Conservation (phyloP, 2,329 filamentous ascomycete species). For the Aspergillus sp. region DNA sequence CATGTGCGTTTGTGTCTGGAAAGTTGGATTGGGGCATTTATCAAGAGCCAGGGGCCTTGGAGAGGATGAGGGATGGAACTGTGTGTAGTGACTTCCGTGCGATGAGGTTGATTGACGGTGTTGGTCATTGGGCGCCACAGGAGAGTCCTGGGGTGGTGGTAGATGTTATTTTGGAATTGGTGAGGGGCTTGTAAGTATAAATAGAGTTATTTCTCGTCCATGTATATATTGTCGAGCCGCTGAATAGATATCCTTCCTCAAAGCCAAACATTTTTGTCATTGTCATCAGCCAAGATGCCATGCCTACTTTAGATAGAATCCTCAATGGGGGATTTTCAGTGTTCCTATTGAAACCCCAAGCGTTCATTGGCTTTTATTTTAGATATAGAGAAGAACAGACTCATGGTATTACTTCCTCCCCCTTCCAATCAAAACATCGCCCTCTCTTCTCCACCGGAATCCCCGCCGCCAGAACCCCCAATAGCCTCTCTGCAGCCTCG, state of each 20-base stretch:
- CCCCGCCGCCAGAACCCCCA: slow-evolving; percentile 47
- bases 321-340: slow-evolving; percentile 16
- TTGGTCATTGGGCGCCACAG: slow-evolving; percentile 64
- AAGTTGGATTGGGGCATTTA: slow-evolving; percentile 59
- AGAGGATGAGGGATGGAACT: slow-evolving; percentile 42
- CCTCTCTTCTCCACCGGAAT: slow-evolving; percentile 48
- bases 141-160: slow-evolving; percentile 52
- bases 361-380: slow-evolving; percentile 5
- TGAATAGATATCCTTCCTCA: too few species aligned
- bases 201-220: too few species aligned
- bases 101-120: slow-evolving; percentile 47
- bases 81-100: slow-evolving; percentile 49
- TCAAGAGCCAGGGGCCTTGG: slow-evolving; percentile 57
- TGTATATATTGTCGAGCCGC: too few species aligned
- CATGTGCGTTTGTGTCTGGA: slow-evolving; percentile 55
- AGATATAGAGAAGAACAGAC: background rate
- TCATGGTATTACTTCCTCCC: slow-evolving; percentile 53
- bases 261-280: too few species aligned
- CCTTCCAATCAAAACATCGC: slow-evolving; percentile 62
- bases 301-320: slow-evolving; percentile 4
- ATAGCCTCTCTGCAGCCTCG: slow-evolving; percentile 57
- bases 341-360: slow-evolving; percentile 15
- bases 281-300: too few species aligned
- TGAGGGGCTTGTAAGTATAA: slow-evolving; percentile 5
- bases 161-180: slow-evolving; percentile 40